Conservation (phyloP, 2,329 filamentous ascomycete species). For the Canariomyces notabilis region DNA sequence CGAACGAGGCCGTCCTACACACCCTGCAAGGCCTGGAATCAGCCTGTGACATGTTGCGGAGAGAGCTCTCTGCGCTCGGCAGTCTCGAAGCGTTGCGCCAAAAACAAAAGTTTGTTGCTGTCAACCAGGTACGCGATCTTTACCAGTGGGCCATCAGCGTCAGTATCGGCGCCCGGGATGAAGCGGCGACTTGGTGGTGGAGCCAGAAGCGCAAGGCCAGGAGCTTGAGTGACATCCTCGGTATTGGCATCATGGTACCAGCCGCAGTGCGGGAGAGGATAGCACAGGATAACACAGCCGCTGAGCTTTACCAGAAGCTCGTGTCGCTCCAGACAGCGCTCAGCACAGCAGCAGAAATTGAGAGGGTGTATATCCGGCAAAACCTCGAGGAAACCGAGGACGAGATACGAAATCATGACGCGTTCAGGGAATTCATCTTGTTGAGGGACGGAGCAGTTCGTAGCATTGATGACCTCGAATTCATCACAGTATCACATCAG, state of each 20-base stretch:
- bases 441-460: neutral
- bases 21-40: neutral
- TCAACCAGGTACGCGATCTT: neutral
- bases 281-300: neutral
- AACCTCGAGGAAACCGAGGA: neutral
- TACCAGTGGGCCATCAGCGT: neutral
- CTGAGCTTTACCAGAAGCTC: neutral
- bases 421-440: neutral
- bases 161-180: neutral
- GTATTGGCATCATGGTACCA: neutral
- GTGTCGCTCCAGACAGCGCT: neutral
- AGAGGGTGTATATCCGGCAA: neutral
- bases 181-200: neutral
- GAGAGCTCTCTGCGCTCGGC: neutral
- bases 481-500: neutral
- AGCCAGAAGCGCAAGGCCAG: neutral
- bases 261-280: neutral
- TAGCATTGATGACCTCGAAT: neutral
- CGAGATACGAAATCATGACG: neutral
- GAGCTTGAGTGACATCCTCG: neutral
- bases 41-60: neutral
- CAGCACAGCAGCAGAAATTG: neutral
- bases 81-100: neutral
- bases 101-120: neutral
- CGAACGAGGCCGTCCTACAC: neutral